Evolutionary conservation across 495 filamentous ascomycete species (phyloP).

Genomic region (Xanthoparmelia taractica): DNA sequence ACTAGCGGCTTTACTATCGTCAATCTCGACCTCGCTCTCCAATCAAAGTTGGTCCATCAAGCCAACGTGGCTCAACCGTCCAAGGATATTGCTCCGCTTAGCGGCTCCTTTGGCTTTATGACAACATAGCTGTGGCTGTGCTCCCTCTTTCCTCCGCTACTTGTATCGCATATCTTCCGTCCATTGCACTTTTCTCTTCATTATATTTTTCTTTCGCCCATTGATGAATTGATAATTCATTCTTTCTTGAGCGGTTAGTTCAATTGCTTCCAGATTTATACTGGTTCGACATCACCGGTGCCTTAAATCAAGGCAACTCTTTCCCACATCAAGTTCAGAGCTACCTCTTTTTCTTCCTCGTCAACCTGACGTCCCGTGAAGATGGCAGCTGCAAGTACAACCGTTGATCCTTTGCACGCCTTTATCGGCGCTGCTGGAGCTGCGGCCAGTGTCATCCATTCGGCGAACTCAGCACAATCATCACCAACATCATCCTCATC

Average conservation of each 20-base stretch:
- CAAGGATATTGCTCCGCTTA: background rate
- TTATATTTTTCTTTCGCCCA: too few relatives aligned
- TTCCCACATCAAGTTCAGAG: background rate
- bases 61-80: background rate
- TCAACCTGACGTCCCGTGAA: background rate
- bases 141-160: background rate
- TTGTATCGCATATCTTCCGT: slow-evolving; percentile 3
- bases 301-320: background rate
- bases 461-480: slow-evolving; percentile 15
- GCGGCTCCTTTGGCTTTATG: background rate
- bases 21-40: background rate
- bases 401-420: slow-evolving; percentile 22
- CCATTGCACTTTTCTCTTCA: background rate
- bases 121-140: slow-evolving; percentile 19
- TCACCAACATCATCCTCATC: slow-evolving; percentile 17
- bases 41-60: background rate
- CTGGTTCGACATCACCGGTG: background rate
- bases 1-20: background rate
- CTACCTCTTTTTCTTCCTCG: slow-evolving; percentile 3
- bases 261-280: background rate
- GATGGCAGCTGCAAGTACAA: slow-evolving; percentile 18
- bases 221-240: background rate
- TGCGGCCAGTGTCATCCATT: slow-evolving; percentile 19
- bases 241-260: background rate
- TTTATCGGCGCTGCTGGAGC: slow-evolving; percentile 26